Percentiles rank a stretch among this genome's conserved stretches.
Conservation (phyloP, 257 asterid genomes). For the Penstemon davidsonii region DNA sequence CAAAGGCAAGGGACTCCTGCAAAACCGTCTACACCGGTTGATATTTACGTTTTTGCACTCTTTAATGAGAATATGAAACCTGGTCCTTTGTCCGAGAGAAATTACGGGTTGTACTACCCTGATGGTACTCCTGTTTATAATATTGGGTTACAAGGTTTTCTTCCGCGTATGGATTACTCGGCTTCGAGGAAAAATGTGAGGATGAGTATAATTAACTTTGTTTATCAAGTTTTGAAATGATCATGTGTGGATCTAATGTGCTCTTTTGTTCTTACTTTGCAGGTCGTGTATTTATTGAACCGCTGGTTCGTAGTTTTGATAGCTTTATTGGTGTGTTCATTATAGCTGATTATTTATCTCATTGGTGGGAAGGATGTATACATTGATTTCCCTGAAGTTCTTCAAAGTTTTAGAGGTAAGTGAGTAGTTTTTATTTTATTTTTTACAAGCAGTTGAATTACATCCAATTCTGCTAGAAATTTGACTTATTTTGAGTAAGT, state of each 20-base stretch:
- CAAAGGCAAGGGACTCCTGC: slow-evolving; percentile 82
- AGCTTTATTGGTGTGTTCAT: slow-evolving; percentile 33
- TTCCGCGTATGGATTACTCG: slow-evolving; percentile 74
- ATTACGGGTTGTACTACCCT: slow-evolving; percentile 84
- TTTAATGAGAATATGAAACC: slow-evolving; percentile 89
- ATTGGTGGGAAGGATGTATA: slow-evolving; percentile 18
- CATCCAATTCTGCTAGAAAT: not conserved
- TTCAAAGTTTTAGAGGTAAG: slow-evolving; percentile 21
- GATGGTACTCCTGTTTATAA: slow-evolving; percentile 82
- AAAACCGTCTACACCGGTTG: slow-evolving; percentile 70
- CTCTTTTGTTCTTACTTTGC: slow-evolving; percentile 27
- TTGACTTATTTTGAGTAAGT: not conserved
- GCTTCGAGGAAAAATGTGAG: slow-evolving; percentile 61
- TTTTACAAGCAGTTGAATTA: not conserved
- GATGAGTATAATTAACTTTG: not conserved
- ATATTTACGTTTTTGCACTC: slow-evolving; percentile 81
- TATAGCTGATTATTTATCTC: slow-evolving; percentile 24
- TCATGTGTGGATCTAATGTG: slow-evolving; percentile 12
- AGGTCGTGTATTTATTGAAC: slow-evolving; percentile 36
- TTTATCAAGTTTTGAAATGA: not conserved
- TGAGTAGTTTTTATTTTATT: slow-evolving; percentile 22
- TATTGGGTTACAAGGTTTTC: slow-evolving; percentile 62
- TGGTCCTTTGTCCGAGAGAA: slow-evolving; percentile 91
- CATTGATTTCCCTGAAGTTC: slow-evolving; percentile 17
- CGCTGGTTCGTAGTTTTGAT: slow-evolving; percentile 29